Percentiles rank a stretch among this genome's conserved stretches.
Evolutionary conservation across 2,329 filamentous ascomycete genomes (phyloP).

Genomic region (Paracamarosporium sp.): DNA sequence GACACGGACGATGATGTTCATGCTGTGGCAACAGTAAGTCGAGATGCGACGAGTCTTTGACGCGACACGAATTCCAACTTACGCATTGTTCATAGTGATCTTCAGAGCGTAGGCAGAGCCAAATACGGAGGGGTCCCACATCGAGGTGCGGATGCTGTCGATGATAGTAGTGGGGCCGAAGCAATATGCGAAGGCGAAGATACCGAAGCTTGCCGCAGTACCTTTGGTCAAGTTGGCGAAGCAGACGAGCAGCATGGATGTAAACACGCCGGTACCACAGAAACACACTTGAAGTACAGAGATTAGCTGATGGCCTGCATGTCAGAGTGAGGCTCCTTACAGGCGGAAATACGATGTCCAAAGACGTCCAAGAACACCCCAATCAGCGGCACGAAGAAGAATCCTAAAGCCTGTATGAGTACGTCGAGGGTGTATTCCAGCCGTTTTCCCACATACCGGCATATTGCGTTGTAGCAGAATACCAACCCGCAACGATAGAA

Average conservation of each 20-base stretch:
- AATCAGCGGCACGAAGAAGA: conserved; percentile 64
- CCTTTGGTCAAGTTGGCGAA: conserved; percentile 59
- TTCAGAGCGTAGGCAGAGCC: conserved; percentile 67
- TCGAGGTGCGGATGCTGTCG: conserved; percentile 65
- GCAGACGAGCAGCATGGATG: conserved; percentile 62
- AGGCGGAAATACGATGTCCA: conserved; percentile 59
- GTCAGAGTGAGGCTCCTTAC: conserved; percentile 32
- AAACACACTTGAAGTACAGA: conserved; percentile 36
- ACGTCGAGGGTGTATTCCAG: neutral
- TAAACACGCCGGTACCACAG: conserved; percentile 59
- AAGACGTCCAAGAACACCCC: conserved; percentile 64
- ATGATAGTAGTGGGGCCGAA: conserved; percentile 67
- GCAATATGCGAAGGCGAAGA: conserved; percentile 63
- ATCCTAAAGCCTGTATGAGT: conserved; percentile 33
- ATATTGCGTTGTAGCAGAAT: conserved; percentile 64
- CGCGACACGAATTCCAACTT: conserved; percentile 12
- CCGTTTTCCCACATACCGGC: conserved; percentile 34
- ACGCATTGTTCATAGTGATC: conserved; percentile 66
- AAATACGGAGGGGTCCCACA: conserved; percentile 67
- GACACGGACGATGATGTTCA: conserved; percentile 67
- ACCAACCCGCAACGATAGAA: conserved; percentile 66
- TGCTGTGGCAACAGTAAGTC: conserved; percentile 43
- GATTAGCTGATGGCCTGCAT: neutral
- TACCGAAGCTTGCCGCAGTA: conserved; percentile 65
- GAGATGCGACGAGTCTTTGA: neutral